These are phyloP conservation scores for Cocos nucifera DNA, from an alignment of 176 grass and related monocot species.

Conservation along the genomic window DNA sequence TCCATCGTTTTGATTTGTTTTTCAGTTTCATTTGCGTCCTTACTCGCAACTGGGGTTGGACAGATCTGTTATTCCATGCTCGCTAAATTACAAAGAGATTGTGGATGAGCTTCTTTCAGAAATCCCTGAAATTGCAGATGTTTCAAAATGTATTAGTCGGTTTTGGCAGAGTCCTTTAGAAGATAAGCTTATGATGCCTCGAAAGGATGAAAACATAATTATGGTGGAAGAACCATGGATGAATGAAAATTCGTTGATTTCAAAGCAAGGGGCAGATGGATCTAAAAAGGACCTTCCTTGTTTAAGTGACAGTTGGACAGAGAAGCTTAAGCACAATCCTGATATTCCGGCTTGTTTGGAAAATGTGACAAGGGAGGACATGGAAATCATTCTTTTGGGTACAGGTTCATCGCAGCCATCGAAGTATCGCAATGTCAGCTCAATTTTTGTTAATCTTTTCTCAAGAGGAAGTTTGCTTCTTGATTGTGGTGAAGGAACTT, in stretches of 20 bases:
- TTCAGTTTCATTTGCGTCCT: constrained; percentile 82
- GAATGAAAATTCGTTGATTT: constrained; percentile 24
- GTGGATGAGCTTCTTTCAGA: constrained; percentile 71
- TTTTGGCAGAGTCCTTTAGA: constrained; percentile 41
- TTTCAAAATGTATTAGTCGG: constrained; percentile 48
- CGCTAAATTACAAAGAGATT: constrained; percentile 47
- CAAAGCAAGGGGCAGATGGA: constrained; percentile 24
- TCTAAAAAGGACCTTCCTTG: constrained; percentile 33
- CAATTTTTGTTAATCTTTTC: constrained; percentile 90
- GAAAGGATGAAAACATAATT: constrained; percentile 24
- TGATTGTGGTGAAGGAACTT: constrained; percentile 92
- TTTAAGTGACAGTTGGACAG: constrained; percentile 28
- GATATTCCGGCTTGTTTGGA: constrained; percentile 56
- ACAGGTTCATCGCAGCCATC: constrained; percentile 93
- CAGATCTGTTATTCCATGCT: constrained; percentile 58
- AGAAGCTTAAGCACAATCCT: constrained; percentile 26
- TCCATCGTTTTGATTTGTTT: constrained; percentile 18
- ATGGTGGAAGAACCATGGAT: constrained; percentile 85
- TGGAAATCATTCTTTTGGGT: constrained; percentile 87
- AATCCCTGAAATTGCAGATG: constrained; percentile 67
- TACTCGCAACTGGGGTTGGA: constrained; percentile 83
- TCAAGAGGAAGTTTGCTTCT: constrained; percentile 75
- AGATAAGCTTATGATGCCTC: constrained; percentile 19
- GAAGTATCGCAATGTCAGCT: constrained; percentile 93
- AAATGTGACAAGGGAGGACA: constrained; percentile 70